Percentiles rank a stretch among this genome's conserved stretches.
Evolutionary conservation across 768 basidiomycete species (phyloP).

Genomic region (Serendipita sp.): DNA sequence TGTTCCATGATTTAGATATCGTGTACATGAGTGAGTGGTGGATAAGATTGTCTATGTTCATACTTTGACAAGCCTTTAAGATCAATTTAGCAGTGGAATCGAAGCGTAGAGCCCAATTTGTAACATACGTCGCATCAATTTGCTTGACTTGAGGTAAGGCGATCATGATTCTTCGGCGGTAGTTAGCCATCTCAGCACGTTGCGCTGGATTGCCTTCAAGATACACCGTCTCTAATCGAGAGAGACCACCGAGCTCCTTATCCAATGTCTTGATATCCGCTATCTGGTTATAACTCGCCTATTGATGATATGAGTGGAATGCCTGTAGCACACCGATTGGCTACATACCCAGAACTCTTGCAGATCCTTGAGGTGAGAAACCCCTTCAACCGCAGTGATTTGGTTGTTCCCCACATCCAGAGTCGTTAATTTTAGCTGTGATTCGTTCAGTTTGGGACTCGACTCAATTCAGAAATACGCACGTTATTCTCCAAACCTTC

Average conservation of each 20-base stretch:
- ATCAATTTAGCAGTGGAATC: background rate
- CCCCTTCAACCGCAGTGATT: constrained; percentile 59
- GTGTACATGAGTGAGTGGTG: background rate
- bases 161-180: constrained; percentile 79
- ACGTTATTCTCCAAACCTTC: constrained; percentile 82
- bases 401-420: constrained; percentile 83
- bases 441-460: background rate
- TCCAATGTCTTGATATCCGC: constrained; percentile 52
- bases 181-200: constrained; percentile 52
- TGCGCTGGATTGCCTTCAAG: constrained; percentile 94
- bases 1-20: background rate
- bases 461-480: constrained; percentile 14
- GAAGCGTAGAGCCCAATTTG: background rate
- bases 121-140: constrained; percentile 85
- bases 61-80: background rate
- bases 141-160: constrained; percentile 80
- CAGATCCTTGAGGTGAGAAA: constrained; percentile 59
- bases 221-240: constrained; percentile 71
- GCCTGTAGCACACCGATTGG: background rate
- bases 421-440: constrained; percentile 52
- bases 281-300: constrained; percentile 86
- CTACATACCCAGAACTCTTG: constrained; percentile 84
- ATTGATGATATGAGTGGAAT: constrained; percentile 5
- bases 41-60: background rate
- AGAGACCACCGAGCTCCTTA: constrained; percentile 39